Base-by-base conservation (phyloP, 495 filamentous ascomycete genomes). In the Daldinia caldariorum region DNA sequence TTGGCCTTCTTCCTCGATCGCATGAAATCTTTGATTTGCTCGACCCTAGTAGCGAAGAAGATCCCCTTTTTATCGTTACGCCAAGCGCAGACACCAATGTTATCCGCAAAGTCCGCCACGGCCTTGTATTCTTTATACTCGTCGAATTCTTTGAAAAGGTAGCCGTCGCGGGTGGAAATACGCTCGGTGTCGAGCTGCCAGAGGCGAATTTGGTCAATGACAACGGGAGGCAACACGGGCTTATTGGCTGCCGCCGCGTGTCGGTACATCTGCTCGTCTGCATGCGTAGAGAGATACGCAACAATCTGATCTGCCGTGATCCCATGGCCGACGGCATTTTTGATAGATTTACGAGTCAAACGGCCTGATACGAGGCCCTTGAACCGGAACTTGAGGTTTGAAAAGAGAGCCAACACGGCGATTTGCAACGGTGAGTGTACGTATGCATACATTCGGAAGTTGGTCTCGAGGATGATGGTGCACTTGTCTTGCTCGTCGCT, bases 151-250 rank as follows among this genome's bases (percentile, higher is more conserved):
- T 90, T 91, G 84, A 99, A 97, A 35, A 97, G 76, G 77, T 91
- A 97, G 2, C 95, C 95, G 5, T 84, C 78, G 10, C 88, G 93
- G 5, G 90, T 85, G 76, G 89, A 89, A 84, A 98, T 94, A 56
- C 95, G 86, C 77, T 99, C 96, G 34, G 93, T 91, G 77, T 99
- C 96, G 57, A 97, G 90, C 82, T 99, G 95, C 95, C 95, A 99
- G 9, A 99, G 86, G 6, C 94, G 85, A 67, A 99, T 97, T 81
- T 99, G 95, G 82, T 99, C 95, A 45, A 97, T 92, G 29, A 99
- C 96, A 0, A 96, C 98, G 2, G 95, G 93, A 1, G 96, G 95
- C 1, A 98, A 83, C 7, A 97, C 83, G 14, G 91, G 89, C 16
- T 84, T 82, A 8, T 86, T 81, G 56, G 76, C 78, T 2, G 80